Evolutionary conservation across 257 asterid genomes (phyloP), one percentile per base, ranked within the genome.

Genomic region (Solanum medicagineum): DNA sequence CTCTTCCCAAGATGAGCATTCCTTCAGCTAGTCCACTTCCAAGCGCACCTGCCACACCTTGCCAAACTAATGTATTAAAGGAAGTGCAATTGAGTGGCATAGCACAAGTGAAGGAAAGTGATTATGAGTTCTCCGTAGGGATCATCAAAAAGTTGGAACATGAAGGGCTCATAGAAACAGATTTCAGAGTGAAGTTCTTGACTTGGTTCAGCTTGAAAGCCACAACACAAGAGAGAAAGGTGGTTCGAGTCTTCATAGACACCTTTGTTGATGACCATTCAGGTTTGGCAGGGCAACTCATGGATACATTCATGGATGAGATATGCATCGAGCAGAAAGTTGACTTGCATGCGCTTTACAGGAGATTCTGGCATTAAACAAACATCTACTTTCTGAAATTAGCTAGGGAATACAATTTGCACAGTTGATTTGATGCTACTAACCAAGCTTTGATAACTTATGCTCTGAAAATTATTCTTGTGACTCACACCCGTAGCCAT

Each of bases 181-280:
- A 86, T 53, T 95, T 93, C 60, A 92, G 98, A 51, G 90, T 91
- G 91, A 95, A 93, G 81, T 94, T 95, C 86, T 86, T 95, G 86
- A 94, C 98, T 3, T 95, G 98, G 98, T 95, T 91, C 77, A 91
- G 98, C 86, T 85, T 95, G 90, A 91, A 94, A 70, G 98, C 98
- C 24, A 92, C 89, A 0, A 77, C 93, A 14, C 96, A 91, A 70
- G 94, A 95, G 91, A 89, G 88, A 19, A 90, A 92, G 44, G 87
- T 93, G 0, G 97, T 94, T 69, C 92, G 91, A 26, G 94, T 88
- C n/a, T 93, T 90, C 65, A 89, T 95, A 11, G 95, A 94, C 79
- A 91, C 98, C 15, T 91, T 95, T 49, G 59, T 90, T 9, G 94
- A 93, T 40, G 98, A 94, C 65, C 94, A 94, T 1, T 88, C 90